phyloP scores from a whole-genome alignment of 2,329 filamentous ascomycete genomes.

The Fonsecaea multimorphosa region DNA sequence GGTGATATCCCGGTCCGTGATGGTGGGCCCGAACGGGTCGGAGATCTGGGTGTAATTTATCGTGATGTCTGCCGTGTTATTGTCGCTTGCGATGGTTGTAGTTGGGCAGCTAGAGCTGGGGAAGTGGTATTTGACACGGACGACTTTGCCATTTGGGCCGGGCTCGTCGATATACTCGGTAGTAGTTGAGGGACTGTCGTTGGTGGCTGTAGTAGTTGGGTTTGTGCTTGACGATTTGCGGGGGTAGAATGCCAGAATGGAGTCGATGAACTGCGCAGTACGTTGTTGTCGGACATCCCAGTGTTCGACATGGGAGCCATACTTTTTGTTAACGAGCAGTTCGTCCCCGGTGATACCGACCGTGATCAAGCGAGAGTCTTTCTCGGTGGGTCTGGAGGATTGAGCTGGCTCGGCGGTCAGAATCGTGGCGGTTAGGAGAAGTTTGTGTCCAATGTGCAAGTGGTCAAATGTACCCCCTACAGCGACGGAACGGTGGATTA shows the following conservation, averaged over 20 bases:
- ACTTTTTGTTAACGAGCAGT: conserved; percentile 87
- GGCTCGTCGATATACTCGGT: conserved; percentile 45
- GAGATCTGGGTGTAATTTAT: conserved; percentile 84
- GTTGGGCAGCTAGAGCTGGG: conserved; percentile 1
- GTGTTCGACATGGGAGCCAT: conserved; percentile 76
- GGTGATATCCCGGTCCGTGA: conserved; percentile 77
- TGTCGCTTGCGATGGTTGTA: not conserved
- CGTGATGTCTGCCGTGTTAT: conserved; percentile 51
- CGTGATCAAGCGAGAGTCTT: conserved; percentile 59
- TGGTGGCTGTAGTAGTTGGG: not conserved
- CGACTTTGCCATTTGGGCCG: conserved; percentile 49
- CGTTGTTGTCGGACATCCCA: conserved; percentile 76
- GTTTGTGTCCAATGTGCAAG: conserved; percentile 91
- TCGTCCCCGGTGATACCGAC: conserved; percentile 89
- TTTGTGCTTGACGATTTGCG: conserved; percentile 45
- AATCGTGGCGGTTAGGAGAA: conserved; percentile 87
- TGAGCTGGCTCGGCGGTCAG: conserved; percentile 67
- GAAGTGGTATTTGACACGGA: conserved; percentile 52
- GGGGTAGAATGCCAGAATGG: conserved; percentile 65
- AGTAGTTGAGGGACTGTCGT: conserved; percentile 31
- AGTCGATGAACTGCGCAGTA: conserved; percentile 72
- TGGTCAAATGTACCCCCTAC: conserved; percentile 97
- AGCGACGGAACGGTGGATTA: conserved; percentile 68
- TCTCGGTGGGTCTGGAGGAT: conserved; percentile 49
- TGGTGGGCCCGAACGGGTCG: conserved; percentile 88